Evolutionary conservation across 495 filamentous ascomycete species (phyloP).

Genomic region (Lophiostoma macrostomum): DNA sequence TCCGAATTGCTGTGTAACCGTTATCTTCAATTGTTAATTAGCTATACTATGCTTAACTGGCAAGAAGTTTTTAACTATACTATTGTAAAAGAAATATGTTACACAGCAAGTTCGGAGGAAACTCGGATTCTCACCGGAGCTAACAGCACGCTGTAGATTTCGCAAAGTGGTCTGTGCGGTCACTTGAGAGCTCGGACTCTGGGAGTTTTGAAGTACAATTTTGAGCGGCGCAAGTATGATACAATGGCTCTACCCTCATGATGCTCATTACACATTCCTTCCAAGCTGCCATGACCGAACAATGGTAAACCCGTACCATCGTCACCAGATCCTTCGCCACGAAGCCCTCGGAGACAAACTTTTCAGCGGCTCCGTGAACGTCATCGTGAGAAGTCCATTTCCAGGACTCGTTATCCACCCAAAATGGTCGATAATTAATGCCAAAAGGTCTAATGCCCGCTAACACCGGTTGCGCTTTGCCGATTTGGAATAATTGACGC

Average conservation of each 20-base stretch:
- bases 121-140: too few species aligned
- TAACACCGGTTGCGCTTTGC: slow-evolving; percentile 11
- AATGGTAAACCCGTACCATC: too few species aligned
- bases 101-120: too few species aligned
- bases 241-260: not conserved
- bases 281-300: not conserved
- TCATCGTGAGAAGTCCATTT: slow-evolving; percentile 17
- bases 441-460: slow-evolving; percentile 4
- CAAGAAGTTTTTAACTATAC: too few species aligned
- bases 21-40: too few species aligned
- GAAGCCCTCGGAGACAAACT: not conserved
- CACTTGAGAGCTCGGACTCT: too few species aligned
- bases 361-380: not conserved
- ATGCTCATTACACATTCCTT: not conserved
- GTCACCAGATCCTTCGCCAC: not conserved
- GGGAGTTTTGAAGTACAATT: too few species aligned
- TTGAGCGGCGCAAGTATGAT: slow-evolving; percentile 4
- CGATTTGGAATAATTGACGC: slow-evolving; percentile 3
- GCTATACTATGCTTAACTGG: too few species aligned
- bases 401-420: not conserved
- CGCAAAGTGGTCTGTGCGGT: too few species aligned
- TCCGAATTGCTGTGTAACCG: too few species aligned
- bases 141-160: too few species aligned
- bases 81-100: too few species aligned
- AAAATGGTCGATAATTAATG: not conserved